Evolutionary conservation across 2,329 filamentous ascomycete species (phyloP).

Genomic region (Gremmenia infestans): DNA sequence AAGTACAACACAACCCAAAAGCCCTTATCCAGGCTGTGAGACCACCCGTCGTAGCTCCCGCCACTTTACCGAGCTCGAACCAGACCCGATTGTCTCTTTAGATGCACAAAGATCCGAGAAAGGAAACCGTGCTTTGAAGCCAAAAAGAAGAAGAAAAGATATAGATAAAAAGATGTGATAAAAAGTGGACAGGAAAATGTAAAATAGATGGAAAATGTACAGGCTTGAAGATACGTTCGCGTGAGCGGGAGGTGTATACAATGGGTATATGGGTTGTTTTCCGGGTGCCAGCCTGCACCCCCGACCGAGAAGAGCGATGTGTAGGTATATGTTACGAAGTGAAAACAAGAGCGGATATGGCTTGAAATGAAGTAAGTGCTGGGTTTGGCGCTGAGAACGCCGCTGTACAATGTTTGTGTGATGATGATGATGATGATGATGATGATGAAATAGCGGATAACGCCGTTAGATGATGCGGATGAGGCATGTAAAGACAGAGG

Average conservation of each 20-base stretch:
- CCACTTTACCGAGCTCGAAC: conserved; percentile 8
- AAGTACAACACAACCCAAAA: neutral
- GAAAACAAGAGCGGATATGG: neutral
- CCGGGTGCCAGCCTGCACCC: conserved; percentile 22
- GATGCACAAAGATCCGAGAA: neutral
- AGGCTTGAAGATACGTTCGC: conserved; percentile 15
- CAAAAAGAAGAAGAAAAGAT: neutral
- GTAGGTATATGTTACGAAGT: conserved; percentile 14
- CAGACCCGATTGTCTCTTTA: neutral
- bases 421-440: conserved; percentile 4
- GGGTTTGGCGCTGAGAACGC: conserved; percentile 9
- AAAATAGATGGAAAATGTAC: neutral
- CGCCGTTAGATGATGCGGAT: conserved; percentile 12
- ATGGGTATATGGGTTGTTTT: conserved; percentile 25
- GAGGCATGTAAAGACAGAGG: conserved; percentile 16
- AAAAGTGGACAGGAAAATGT: conserved; percentile 2
- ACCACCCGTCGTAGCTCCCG: neutral
- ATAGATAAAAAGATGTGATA: conserved; percentile 5
- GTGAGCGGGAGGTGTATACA: conserved; percentile 28
- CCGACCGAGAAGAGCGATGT: conserved; percentile 15
- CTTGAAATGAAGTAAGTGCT: neutral
- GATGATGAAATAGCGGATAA: conserved; percentile 8
- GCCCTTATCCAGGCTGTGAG: neutral
- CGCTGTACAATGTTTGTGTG: conserved; percentile 11
- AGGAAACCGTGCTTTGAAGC: neutral